Evolutionary conservation across 441 rosid species (phyloP).

Genomic region (Gossypium gossypioides): DNA sequence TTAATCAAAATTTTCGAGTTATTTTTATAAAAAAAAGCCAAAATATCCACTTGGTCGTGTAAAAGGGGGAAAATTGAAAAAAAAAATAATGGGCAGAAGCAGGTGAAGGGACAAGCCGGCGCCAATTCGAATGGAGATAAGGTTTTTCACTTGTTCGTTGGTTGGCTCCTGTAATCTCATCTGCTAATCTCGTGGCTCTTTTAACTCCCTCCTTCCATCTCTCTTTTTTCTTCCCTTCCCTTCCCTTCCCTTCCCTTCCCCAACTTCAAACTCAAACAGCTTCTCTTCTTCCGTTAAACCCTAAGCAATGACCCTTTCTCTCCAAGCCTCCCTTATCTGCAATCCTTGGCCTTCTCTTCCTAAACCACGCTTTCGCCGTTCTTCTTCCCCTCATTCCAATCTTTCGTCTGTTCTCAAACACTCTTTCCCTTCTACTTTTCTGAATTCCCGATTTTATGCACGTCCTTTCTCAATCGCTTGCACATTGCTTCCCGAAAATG

Average conservation of each 20-base stretch:
- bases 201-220: conserved; percentile 8
- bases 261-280: not conserved
- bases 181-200: conserved; percentile 35
- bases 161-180: not conserved
- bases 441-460: conserved; percentile 18
- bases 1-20: no score
- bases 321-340: conserved; percentile 55
- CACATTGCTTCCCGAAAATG: conserved; percentile 48
- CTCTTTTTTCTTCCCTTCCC: no score
- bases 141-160: conserved; percentile 11
- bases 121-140: conserved; percentile 32
- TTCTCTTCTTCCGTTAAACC: conserved; percentile 28
- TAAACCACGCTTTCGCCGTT: conserved; percentile 8
- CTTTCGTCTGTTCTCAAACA: conserved; percentile 20
- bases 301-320: conserved; percentile 45
- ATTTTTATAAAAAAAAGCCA: no score
- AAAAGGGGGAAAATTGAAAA: no score
- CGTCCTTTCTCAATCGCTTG: conserved; percentile 26
- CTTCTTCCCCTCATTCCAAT: conserved; percentile 17
- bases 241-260: not conserved
- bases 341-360: conserved; percentile 16
- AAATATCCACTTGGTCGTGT: no score
- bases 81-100: no score
- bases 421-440: conserved; percentile 15
- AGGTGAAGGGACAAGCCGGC: conserved; percentile 19